Evolutionary conservation across 441 rosid genomes (phyloP).

Genomic region (Brassica balearica): DNA sequence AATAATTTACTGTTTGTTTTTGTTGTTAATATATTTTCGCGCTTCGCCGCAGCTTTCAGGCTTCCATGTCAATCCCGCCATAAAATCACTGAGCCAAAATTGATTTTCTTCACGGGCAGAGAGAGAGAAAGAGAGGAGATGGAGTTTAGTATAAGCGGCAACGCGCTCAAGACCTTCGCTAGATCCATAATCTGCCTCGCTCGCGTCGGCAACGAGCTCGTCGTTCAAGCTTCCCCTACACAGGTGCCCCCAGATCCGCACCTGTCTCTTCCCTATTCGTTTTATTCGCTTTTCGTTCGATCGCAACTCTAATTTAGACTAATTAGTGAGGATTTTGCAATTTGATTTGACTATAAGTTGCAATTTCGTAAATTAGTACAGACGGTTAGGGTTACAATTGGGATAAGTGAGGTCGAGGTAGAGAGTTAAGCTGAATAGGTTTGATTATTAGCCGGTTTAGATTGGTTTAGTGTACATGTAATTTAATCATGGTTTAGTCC

Average conservation of each 20-base stretch:
- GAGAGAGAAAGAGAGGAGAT: slow-evolving; percentile 42
- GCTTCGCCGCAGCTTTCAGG: slow-evolving; percentile 23
- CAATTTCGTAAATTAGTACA: neutral
- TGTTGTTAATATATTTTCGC: slow-evolving; percentile 14
- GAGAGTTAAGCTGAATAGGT: slow-evolving; percentile 3
- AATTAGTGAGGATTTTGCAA: neutral
- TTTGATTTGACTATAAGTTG: slow-evolving; percentile 2
- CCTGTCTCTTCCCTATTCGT: no score
- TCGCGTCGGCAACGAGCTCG: slow-evolving; percentile 87
- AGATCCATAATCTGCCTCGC: slow-evolving; percentile 79
- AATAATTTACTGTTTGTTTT: no score
- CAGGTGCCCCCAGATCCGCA: slow-evolving; percentile 49
- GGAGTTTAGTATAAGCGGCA: slow-evolving; percentile 81
- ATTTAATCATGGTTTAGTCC: no score
- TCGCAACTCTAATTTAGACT: no score
- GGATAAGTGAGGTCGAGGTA: neutral
- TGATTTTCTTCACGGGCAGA: neutral
- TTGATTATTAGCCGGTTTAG: neutral
- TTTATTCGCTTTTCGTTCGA: no score
- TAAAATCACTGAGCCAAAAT: neutral
- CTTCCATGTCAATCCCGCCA: slow-evolving; percentile 36
- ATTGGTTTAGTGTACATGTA: no score
- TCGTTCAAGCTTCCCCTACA: slow-evolving; percentile 69
- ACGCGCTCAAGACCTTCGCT: slow-evolving; percentile 76
- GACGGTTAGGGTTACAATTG: slow-evolving; percentile 31